Percentiles rank a stretch among this genome's conserved stretches.
Evolutionary conservation across 2,329 filamentous ascomycete species (phyloP).

Genomic region (Fusarium sp.): DNA sequence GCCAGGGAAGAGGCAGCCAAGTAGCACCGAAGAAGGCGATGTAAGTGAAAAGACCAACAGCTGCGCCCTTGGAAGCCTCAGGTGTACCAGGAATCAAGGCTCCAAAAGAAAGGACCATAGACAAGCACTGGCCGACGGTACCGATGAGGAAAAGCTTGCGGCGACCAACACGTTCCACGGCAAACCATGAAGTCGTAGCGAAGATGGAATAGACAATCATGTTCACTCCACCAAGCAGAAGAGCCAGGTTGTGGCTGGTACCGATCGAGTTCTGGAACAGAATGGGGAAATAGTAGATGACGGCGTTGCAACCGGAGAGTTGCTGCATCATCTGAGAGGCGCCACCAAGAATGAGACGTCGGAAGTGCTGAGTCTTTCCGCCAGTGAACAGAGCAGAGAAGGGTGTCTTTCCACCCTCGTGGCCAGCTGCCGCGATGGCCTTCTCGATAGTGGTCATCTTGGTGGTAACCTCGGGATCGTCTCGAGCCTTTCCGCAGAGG

Average conservation of each 20-base stretch:
- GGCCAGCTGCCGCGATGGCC: constrained; percentile 64
- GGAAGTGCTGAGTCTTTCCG: constrained; percentile 73
- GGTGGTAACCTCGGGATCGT: constrained; percentile 65
- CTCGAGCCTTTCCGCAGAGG: constrained; percentile 52
- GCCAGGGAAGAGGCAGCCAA: constrained; percentile 71
- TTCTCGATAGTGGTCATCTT: constrained; percentile 65
- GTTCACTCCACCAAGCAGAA: constrained; percentile 63
- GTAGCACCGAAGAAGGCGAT: constrained; percentile 76
- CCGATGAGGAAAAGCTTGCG: constrained; percentile 60
- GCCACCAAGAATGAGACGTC: constrained; percentile 70
- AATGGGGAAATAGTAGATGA: constrained; percentile 71
- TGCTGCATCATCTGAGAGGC: constrained; percentile 72
- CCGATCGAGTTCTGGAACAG: constrained; percentile 57
- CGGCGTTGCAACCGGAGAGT: constrained; percentile 67
- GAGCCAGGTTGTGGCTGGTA: constrained; percentile 55
- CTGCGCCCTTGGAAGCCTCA: constrained; percentile 68
- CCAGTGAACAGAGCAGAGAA: constrained; percentile 67
- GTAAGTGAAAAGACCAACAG: constrained; percentile 75
- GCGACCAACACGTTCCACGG: constrained; percentile 59
- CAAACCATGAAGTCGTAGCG: constrained; percentile 65
- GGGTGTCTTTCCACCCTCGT: constrained; percentile 57
- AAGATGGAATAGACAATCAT: constrained; percentile 68
- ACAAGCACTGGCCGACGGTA: constrained; percentile 60
- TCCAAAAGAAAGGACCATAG: constrained; percentile 71
- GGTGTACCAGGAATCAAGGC: constrained; percentile 72